Conservation (phyloP, 805 yeast genomes). For the Teunomyces cretensis region DNA sequence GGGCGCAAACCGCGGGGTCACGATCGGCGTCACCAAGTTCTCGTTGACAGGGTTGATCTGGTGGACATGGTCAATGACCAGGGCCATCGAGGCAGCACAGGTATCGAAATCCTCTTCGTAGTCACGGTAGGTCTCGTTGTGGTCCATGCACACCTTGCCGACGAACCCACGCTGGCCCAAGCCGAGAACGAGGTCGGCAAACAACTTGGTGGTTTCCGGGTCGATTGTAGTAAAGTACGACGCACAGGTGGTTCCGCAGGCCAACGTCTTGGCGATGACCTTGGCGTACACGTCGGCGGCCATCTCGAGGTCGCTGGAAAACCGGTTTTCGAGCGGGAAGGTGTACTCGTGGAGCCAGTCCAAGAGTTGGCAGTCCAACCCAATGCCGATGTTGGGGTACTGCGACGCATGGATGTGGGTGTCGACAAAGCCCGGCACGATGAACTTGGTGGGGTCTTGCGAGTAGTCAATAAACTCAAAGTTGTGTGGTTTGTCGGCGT, state of each 20-base stretch:
- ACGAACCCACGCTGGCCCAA: constrained; percentile 85
- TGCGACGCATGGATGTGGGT: constrained; percentile 49
- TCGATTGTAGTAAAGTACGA: constrained; percentile 91
- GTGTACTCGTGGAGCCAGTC: constrained; percentile 91
- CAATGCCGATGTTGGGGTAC: constrained; percentile 53
- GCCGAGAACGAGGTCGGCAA: constrained; percentile 68
- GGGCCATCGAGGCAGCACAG: constrained; percentile 52
- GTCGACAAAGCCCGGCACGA: constrained; percentile 53
- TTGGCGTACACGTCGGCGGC: constrained; percentile 66
- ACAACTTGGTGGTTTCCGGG: constrained; percentile 65
- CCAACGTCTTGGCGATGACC: constrained; percentile 68
- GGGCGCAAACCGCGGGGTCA: constrained; percentile 95
- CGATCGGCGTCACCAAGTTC: constrained; percentile 60
- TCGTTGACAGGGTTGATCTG: constrained; percentile 51
- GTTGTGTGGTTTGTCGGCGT: background rate
- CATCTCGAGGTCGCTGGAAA: constrained; percentile 34
- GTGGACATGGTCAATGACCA: constrained; percentile 57
- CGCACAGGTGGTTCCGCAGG: constrained; percentile 88
- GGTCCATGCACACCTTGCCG: constrained; percentile 94
- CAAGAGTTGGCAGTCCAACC: constrained; percentile 78
- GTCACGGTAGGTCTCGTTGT: constrained; percentile 62
- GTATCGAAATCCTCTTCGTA: constrained; percentile 63
- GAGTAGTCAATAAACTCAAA: constrained; percentile 28
- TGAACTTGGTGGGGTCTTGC: constrained; percentile 48
- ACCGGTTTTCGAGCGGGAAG: constrained; percentile 80